Conservation (phyloP, 148 eudicot species). For the Gaultheria prostrata region DNA sequence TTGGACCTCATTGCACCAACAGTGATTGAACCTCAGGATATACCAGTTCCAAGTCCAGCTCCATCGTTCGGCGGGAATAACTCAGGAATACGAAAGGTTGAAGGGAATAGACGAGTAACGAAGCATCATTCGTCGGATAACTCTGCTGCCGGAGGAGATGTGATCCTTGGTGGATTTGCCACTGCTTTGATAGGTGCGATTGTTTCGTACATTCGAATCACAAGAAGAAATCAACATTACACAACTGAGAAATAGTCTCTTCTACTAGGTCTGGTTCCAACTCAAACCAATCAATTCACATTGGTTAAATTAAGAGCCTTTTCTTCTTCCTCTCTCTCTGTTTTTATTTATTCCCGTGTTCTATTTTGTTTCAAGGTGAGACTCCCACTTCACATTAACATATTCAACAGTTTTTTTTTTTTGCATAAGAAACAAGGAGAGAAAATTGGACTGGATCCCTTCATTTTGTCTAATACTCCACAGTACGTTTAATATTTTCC, state of each 20-base stretch:
- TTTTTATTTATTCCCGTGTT: not conserved
- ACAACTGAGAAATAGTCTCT: not conserved
- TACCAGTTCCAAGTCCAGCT: constrained; percentile 17
- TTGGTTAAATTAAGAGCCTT: not conserved
- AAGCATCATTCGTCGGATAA: constrained; percentile 16
- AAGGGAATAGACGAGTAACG: not conserved
- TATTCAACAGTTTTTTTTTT: not conserved
- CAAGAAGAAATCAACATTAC: constrained; percentile 15
- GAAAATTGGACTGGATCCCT: not conserved
- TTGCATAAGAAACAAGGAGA: not conserved
- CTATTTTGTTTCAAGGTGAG: not conserved
- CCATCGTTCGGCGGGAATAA: constrained; percentile 7
- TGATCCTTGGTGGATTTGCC: constrained; percentile 55
- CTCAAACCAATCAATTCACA: not conserved
- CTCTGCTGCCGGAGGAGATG: constrained; percentile 51
- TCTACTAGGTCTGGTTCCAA: not conserved
- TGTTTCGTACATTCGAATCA: constrained; percentile 41
- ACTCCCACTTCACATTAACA: not conserved
- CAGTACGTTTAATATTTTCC: not conserved
- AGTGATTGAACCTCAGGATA: not conserved
- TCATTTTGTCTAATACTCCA: not conserved
- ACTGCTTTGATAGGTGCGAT: constrained; percentile 44
- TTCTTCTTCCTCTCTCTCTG: not conserved
- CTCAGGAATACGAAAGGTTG: not conserved
- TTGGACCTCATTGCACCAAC: not conserved